phyloP scores from a whole-genome alignment of 2,329 filamentous ascomycete genomes.

The Phyllosticta capitalensis region DNA sequence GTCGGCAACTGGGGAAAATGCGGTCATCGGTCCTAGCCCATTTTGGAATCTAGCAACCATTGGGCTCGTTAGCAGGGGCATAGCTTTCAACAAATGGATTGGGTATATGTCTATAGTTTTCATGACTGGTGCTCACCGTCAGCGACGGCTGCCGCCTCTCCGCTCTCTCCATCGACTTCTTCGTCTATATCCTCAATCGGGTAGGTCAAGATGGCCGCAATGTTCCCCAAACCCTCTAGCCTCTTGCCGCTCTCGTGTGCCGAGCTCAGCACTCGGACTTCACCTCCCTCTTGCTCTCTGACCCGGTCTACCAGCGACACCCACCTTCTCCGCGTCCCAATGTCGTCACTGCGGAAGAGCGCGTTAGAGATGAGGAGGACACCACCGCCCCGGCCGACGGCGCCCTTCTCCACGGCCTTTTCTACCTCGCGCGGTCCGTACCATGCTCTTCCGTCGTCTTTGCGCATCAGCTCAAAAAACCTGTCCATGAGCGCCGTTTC shows the following conservation, averaged over 20 bases:
- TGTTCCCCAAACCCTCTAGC: conserved; percentile 72
- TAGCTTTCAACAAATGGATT: not conserved
- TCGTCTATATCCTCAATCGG: conserved; percentile 75
- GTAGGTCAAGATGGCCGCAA: conserved; percentile 86
- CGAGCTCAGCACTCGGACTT: conserved; percentile 80
- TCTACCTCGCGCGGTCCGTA: conserved; percentile 80
- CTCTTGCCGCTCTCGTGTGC: conserved; percentile 89
- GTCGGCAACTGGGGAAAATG: conserved; percentile 74
- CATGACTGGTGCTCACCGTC: not conserved
- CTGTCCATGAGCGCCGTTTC: conserved; percentile 80
- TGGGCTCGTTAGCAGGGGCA: too few relatives aligned
- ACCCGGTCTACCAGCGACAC: conserved; percentile 82
- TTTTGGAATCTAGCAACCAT: too few relatives aligned
- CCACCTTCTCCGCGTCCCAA: conserved; percentile 68
- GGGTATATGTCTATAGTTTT: not conserved
- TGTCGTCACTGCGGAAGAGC: conserved; percentile 74
- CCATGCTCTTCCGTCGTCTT: conserved; percentile 81
- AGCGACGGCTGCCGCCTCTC: not conserved
- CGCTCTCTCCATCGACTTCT: conserved; percentile 41
- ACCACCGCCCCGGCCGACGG: conserved; percentile 77
- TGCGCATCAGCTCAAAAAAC: conserved; percentile 67
- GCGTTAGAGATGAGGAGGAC: conserved; percentile 79
- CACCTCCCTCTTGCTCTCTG: conserved; percentile 68
- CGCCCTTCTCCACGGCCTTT: conserved; percentile 74
- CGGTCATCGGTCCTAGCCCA: too few relatives aligned